Conservation (phyloP, 495 filamentous ascomycete genomes). For the Durotheca rogersii region DNA sequence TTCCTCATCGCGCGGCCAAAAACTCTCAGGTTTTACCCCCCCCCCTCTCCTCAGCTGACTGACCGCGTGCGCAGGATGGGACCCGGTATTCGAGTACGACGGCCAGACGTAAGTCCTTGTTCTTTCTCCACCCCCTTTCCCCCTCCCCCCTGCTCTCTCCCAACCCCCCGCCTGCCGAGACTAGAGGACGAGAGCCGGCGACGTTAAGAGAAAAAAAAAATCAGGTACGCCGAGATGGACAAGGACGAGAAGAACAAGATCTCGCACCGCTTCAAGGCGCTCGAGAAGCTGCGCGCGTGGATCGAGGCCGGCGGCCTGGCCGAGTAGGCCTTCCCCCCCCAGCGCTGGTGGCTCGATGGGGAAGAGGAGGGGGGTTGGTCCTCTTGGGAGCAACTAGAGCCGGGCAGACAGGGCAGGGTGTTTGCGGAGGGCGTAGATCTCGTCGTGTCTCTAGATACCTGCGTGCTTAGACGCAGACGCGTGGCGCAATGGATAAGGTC, state of each 20-base stretch:
- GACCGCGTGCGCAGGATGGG: conserved; percentile 66
- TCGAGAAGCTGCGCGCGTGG: conserved; percentile 84
- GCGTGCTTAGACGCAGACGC: no score
- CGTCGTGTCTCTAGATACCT: no score
- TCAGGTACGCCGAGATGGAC: conserved; percentile 92
- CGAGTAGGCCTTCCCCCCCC: no score
- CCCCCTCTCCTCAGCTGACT: conserved; percentile 7
- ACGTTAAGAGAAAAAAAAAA: conserved; percentile 3
- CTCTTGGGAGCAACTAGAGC: no score
- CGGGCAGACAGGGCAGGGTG: background rate
- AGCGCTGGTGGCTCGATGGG: no score
- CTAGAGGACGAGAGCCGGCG: background rate
- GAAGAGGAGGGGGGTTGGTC: background rate
- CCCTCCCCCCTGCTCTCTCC: background rate
- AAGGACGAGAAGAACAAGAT: conserved; percentile 88
- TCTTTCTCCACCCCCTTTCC: background rate
- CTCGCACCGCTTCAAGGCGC: conserved; percentile 83
- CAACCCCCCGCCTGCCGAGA: conserved; percentile 4
- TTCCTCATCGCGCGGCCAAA: no score
- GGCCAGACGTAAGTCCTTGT: conserved; percentile 72
- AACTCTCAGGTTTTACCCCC: no score
- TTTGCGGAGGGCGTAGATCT: background rate
- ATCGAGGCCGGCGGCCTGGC: conserved; percentile 54
- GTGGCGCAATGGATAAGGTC: no score
- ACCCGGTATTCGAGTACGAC: conserved; percentile 93